Base-by-base conservation (phyloP, 306 rosid genomes). In the Prunus padus region DNA sequence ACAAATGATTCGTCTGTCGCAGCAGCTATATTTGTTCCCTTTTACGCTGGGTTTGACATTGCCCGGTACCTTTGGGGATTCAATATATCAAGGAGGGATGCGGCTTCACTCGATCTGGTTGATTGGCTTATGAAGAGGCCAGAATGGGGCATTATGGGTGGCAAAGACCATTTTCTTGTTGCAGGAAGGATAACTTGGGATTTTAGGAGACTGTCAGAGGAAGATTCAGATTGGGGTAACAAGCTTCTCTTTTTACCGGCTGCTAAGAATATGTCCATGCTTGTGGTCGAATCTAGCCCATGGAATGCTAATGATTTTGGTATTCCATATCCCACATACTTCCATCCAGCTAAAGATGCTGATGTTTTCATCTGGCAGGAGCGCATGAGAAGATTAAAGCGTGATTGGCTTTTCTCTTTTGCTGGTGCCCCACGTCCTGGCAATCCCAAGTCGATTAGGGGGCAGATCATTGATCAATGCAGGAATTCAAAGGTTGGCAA, bases 341-440 rank as follows among this genome's bases (percentile, higher is more conserved):
- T 95, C 82, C 99, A 95, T 83, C 99, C 99, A 1, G 97, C 97
- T 37, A 92, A 87, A 75, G 99, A 95, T 79, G 89, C 78, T 16
- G 99, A 92, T 65, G 93, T 95, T 72, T 82, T 77, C 8, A 55
- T 13, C 54, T 83, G 87, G 89, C 89, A 83, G 83, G 80, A 81
- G 14, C 89, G 89, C 11, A 86, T 86, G 87, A 83, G 89, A 76
- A 83, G 79, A 18, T 69, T 83, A 8, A 79, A 80, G 46, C 87
- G 87, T 10, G 79, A 83, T 14, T 86, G 97, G 98, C 92, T 95
- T 25, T 92, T 92, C 90, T 95, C 99, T 11, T 95, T 95, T 60
- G 99, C 99, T 9, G 99, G 98, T 46, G 99, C 99, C 22, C 99
- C 99, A 0, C 98, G 99, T 67, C 99, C 99, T 20, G 99, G 63